Conservation (phyloP, 495 filamentous ascomycete genomes). For the Penicillium nucicola region DNA sequence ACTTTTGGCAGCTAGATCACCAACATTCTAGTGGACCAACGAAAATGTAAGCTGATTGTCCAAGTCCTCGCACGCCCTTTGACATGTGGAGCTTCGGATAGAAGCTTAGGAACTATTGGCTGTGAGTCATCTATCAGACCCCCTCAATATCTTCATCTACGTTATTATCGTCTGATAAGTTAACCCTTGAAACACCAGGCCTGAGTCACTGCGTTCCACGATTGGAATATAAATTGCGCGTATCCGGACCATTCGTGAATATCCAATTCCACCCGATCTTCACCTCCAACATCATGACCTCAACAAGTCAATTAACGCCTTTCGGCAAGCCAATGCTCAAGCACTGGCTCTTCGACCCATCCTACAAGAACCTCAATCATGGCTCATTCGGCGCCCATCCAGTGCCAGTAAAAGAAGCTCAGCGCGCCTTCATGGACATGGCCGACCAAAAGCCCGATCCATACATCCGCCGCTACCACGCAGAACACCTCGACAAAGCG, state of each 20-base stretch:
- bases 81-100: constrained; percentile 6
- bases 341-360: constrained; percentile 68
- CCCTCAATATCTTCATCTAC: background rate
- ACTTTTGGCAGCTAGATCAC: too few species aligned
- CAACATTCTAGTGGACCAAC: too few species aligned
- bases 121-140: background rate
- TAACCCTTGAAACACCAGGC: too few species aligned
- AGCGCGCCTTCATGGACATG: constrained; percentile 54
- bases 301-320: constrained; percentile 18
- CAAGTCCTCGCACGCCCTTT: background rate
- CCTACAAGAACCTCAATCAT: constrained; percentile 76
- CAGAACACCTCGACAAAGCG: constrained; percentile 56
- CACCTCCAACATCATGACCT: background rate
- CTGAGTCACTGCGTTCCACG: background rate
- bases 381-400: constrained; percentile 84
- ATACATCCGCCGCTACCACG: constrained; percentile 66
- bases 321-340: constrained; percentile 63
- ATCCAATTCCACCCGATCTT: background rate
- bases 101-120: constrained; percentile 1
- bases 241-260: background rate
- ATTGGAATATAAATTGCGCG: background rate
- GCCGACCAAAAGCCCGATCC: constrained; percentile 65
- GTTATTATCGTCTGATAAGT: too few species aligned
- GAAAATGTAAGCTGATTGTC: too few species aligned
- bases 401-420: constrained; percentile 50